A percentile compares a stretch with the other conserved stretches of the same genome.
phyloP scores from a whole-genome alignment of 768 basidiomycete genomes.

The Russula vinacea region DNA sequence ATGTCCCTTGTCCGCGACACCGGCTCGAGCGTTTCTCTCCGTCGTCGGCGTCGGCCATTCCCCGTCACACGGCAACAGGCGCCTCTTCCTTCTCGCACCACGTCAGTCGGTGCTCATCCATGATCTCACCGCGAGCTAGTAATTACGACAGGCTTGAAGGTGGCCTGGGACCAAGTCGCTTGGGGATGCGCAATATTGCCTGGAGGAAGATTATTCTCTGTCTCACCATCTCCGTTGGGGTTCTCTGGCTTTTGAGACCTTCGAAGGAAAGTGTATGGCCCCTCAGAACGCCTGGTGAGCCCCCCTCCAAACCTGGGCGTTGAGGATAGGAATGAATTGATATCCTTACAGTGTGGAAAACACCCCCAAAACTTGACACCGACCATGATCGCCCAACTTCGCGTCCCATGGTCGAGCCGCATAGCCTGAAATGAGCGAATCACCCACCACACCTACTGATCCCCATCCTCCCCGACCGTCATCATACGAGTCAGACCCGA shows the following conservation, averaged over 20 bases:
- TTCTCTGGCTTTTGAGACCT: slow-evolving; percentile 70
- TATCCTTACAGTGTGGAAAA: slow-evolving; percentile 4
- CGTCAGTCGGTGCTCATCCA: slow-evolving; percentile 17
- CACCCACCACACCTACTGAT: neutral
- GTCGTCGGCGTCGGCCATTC: neutral
- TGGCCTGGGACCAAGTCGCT: slow-evolving; percentile 51
- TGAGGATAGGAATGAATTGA: neutral
- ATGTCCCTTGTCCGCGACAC: neutral
- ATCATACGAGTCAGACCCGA: slow-evolving; percentile 72
- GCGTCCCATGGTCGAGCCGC: slow-evolving; percentile 7
- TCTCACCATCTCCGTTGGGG: slow-evolving; percentile 50
- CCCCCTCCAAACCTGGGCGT: neutral
- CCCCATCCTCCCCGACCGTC: slow-evolving; percentile 38
- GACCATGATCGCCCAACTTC: neutral
- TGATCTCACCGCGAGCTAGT: slow-evolving; percentile 41
- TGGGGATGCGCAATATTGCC: slow-evolving; percentile 35
- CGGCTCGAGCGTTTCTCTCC: neutral
- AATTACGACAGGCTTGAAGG: slow-evolving; percentile 62
- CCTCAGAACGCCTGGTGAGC: slow-evolving; percentile 34
- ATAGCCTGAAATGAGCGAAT: slow-evolving; percentile 9
- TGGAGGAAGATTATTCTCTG: slow-evolving; percentile 72
- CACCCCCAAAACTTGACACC: neutral
- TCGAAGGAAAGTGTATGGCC: slow-evolving; percentile 34
- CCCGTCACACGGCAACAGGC: neutral
- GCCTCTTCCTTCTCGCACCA: slow-evolving; percentile 8